Evolutionary conservation across 257 asterid genomes (phyloP).

Genomic region (Nicotiana attenuata): DNA sequence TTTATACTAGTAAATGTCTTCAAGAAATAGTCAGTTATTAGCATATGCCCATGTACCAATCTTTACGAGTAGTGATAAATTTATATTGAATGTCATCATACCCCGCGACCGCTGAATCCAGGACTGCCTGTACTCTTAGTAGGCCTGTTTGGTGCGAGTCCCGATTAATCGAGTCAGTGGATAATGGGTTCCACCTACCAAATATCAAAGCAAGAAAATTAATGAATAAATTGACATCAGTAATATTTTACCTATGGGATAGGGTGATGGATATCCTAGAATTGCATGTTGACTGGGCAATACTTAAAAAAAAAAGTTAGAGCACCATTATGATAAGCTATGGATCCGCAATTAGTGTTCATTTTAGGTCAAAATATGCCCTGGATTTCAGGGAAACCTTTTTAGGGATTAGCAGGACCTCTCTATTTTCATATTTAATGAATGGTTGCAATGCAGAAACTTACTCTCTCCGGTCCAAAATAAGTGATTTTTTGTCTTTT

Average conservation of each 20-base stretch:
- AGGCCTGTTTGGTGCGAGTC: not conserved
- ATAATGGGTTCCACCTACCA: too few species aligned
- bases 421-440: not conserved
- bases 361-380: constrained; percentile 20
- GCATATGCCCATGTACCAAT: too few species aligned
- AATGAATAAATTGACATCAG: not conserved
- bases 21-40: too few species aligned
- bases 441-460: not conserved
- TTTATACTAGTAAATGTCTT: too few species aligned
- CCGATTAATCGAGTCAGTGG: too few species aligned
- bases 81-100: too few species aligned
- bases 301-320: not conserved
- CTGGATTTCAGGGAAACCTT: constrained; percentile 15
- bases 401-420: not conserved
- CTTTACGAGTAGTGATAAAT: accelerated
- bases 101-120: too few species aligned
- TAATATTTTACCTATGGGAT: not conserved
- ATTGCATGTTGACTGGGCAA: constrained; percentile 8
- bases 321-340: not conserved
- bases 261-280: not conserved
- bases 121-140: not conserved
- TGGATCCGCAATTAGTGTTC: constrained; percentile 9
- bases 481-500: too few species aligned
- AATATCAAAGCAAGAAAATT: not conserved
- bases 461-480: too few species aligned